Base-by-base conservation (phyloP, 164 flowering plant species). In the Amborella trichopoda region DNA sequence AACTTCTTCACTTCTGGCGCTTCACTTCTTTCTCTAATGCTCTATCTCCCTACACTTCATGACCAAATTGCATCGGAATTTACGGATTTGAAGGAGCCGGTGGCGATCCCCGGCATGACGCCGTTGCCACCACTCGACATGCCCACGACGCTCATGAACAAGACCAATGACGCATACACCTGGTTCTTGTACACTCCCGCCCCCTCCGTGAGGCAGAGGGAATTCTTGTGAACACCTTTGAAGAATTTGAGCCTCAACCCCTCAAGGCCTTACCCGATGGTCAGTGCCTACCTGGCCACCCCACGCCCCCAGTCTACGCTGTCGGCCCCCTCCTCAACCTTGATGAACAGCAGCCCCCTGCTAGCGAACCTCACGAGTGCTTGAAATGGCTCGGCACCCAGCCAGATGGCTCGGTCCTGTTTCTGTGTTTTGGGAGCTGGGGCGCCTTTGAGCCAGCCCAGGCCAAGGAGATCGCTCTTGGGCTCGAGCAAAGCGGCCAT, bases 391-490 rank as follows among this genome's bases (percentile, higher is more conserved):
- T 70, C 2, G 52, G 58, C 30, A 14, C n/a, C 26, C 77, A 72
- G 23, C 69, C 69, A 0, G 4, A 14, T 6, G 60, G 55, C 3
- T 71, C 70, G 0, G 74, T 66, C 4, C 23, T 69, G 3, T 69
- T 40, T 16, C 56, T 69, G 16, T 59, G 63, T 6, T 69, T 66
- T 18, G 71, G 74, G 2, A 66, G 68, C 28, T 59, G 65, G 13
- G 68, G 66, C 23, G 38, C 68, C 13, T 10, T 66, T 5, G 45
- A 65, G 3, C 13, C 20, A 0, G 49, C 45, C 28, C 70, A 69
- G 47, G 26, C 37, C 1, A 39, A 34, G 2, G 68, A 70, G 55
- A 23, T 70, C 26, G 71, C 68, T 1, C 22, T 23, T 21, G 72
- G 68, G 4, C 51, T 68, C 25, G 66, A 60, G 44, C 40, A 46